A percentile compares a stretch with the other conserved stretches of the same genome.
Conservation (phyloP, 495 filamentous ascomycete species). For the Thozetella sp. region DNA sequence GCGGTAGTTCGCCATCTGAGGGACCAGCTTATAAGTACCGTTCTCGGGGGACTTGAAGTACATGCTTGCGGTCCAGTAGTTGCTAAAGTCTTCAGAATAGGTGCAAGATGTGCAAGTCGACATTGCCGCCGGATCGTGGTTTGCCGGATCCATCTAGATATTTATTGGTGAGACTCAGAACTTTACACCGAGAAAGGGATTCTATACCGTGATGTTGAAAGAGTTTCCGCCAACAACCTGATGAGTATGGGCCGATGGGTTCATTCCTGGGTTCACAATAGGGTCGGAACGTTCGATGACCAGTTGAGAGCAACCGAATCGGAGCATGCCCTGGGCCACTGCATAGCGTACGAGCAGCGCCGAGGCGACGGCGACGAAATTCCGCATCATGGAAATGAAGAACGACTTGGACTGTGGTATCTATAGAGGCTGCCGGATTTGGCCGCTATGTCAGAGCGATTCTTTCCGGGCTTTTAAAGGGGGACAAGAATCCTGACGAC, state of each 20-base stretch:
- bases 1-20: slow-evolving; percentile 15
- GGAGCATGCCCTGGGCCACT: background rate
- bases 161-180: background rate
- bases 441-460: background rate
- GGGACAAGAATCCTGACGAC: background rate
- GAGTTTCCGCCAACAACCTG: slow-evolving; percentile 1
- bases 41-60: slow-evolving; percentile 51
- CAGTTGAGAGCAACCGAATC: slow-evolving; percentile 1
- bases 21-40: slow-evolving; percentile 50
- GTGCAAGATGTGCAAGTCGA: slow-evolving; percentile 43
- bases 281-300: background rate
- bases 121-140: slow-evolving; percentile 32
- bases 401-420: background rate
- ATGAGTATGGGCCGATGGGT: background rate
- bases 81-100: slow-evolving; percentile 45
- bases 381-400: background rate
- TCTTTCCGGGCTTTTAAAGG: background rate
- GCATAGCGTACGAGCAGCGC: background rate
- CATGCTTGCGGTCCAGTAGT: slow-evolving; percentile 57
- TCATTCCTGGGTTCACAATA: background rate
- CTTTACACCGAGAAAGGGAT: background rate
- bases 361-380: background rate
- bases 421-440: background rate
- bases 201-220: background rate
- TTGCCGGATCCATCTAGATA: slow-evolving; percentile 1